Base-by-base conservation (phyloP, 2,329 filamentous ascomycete genomes). In the Stachybotrys chlorohalonatus region DNA sequence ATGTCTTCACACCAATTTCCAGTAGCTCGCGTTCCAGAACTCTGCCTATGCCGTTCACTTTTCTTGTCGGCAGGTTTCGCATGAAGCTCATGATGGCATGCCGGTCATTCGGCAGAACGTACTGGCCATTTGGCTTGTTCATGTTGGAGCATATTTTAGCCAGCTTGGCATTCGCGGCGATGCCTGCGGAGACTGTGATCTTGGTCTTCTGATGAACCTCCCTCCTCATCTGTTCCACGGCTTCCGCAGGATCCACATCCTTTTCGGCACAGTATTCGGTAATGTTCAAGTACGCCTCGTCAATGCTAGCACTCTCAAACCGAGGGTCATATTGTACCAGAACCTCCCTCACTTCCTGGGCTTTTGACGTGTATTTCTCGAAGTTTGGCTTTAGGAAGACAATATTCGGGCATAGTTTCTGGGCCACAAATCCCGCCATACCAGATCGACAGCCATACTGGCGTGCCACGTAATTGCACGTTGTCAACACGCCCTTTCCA, bases 61-160 rank as follows among this genome's bases (percentile, higher is more conserved):
- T 96, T 39, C 94, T 82, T 1, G 90, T 91, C 0, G 92, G 86
- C 30, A 99, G 75, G 32, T 86, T 80, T 11, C 80, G 79, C 87
- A 97, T 96, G 66, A 96, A 97, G 0, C 79, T 73, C 81, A 97
- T 84, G 56, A 99, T 90, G 1, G 83, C 79, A 31, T 75, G 72
- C 9, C 92, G 80, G 47, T 95, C 86, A 53, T 80, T 88, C 0
- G 86, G 79, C 1, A 97, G 75, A 9, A 82, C 73, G 62, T 87
- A 97, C 66, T 97, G 94, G 0, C 94, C 94, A 62, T 99, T 95
- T 0, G 94, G 94, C 66, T 99, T 99, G 70, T 97, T 96, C 68
- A 87, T 83, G 66, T 99, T 96, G 16, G 90, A 95, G 63, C 88
- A 90, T 36, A 99, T 96, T 71, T 99, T 99, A 32, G 94, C 93